Conservation (phyloP, 805 yeast species). For the Pichia nakasei region DNA sequence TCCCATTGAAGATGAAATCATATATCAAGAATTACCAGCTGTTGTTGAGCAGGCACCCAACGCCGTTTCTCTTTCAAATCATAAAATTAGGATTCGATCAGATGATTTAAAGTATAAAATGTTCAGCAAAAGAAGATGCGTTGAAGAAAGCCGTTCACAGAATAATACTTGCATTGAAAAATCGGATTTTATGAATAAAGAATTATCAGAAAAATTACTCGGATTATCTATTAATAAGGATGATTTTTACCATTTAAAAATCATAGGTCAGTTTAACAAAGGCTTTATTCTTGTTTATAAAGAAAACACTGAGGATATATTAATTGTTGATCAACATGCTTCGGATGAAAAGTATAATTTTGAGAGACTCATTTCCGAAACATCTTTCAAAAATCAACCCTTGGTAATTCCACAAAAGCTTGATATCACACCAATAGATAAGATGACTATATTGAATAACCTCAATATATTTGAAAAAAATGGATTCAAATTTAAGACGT, state of each 20-base stretch:
- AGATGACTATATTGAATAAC: constrained; percentile 58
- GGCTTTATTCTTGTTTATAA: constrained; percentile 81
- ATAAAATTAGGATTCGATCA: not conserved
- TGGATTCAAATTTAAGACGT: constrained; percentile 60
- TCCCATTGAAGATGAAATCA: not conserved
- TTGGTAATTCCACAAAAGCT: constrained; percentile 51
- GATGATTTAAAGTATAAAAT: not conserved
- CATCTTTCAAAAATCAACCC: constrained; percentile 58
- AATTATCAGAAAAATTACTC: constrained; percentile 49
- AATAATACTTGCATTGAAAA: not conserved
- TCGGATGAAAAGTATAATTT: constrained; percentile 93
- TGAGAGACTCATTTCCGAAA: constrained; percentile 53
- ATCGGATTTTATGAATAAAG: constrained; percentile 35
- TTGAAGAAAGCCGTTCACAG: not conserved
- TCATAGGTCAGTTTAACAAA: constrained; percentile 91
- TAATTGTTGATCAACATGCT: constrained; percentile 95
- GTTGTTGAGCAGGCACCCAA: not conserved
- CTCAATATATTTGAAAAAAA: constrained; percentile 50
- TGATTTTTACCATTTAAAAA: constrained; percentile 66
- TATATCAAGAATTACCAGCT: not conserved
- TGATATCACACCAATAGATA: constrained; percentile 72
- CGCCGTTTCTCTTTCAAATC: not conserved
- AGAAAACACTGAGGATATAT: constrained; percentile 45
- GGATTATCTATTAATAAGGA: constrained; percentile 55
- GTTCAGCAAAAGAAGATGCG: not conserved